Conservation (phyloP, 441 rosid genomes). For the Croton setiger region DNA sequence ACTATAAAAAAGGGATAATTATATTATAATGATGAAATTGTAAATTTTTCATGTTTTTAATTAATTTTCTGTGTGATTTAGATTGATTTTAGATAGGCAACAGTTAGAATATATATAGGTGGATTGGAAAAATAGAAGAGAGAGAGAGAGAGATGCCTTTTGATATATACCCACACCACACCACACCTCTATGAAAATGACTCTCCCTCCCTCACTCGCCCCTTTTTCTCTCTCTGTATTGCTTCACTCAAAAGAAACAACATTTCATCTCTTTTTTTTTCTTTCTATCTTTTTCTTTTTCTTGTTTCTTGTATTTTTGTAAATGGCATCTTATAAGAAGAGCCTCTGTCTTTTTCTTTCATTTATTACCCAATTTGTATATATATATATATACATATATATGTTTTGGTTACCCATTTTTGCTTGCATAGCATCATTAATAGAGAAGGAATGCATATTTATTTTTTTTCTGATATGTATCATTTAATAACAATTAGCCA, state of each 20-base stretch:
- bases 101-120: slow-evolving; percentile 11
- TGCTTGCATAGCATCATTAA: no score
- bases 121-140: slow-evolving; percentile 13
- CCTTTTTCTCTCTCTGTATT: slow-evolving; percentile 21
- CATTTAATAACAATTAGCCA: no score
- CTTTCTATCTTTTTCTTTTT: slow-evolving; percentile 22
- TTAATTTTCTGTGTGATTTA: not conserved
- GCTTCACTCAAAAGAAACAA: slow-evolving; percentile 47
- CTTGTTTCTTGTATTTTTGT: slow-evolving; percentile 30
- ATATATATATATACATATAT: no score
- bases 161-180: slow-evolving; percentile 25
- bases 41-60: not conserved
- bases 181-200: slow-evolving; percentile 41
- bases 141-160: slow-evolving; percentile 15
- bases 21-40: no score
- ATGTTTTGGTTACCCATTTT: no score
- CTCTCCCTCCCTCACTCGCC: slow-evolving; percentile 30
- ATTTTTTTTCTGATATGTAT: no score
- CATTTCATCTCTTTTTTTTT: slow-evolving; percentile 14
- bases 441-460: no score
- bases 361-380: not conserved
- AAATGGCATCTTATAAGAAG: slow-evolving; percentile 29
- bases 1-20: no score
- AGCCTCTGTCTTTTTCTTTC: slow-evolving; percentile 6
- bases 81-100: slow-evolving; percentile 1